Base-by-base conservation (phyloP, 441 rosid species). In the Arabidopsis hybrid region DNA sequence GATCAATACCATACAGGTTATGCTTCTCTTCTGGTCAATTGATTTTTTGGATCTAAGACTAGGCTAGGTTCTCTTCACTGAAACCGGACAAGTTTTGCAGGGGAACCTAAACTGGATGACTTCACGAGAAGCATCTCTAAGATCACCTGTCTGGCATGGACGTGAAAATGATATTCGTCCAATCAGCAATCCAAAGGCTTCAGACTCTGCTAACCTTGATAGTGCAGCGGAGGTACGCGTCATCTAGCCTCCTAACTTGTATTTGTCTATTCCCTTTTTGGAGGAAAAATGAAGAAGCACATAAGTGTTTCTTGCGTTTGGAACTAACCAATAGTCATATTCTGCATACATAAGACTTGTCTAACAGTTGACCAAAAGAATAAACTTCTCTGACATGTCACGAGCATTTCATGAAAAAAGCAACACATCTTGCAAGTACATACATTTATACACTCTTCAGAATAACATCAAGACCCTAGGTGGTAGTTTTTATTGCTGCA, bases 101-200 rank as follows among this genome's bases (percentile, higher is more conserved):
- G 99, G 99, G 52, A 96, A 96, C 85, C 84, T 96, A 84, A 96
- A 96, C 82, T 96, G 99, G 99, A 96, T 96, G 99, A 97, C 88
- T 83, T 96, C 99, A 71, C 88, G 99, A 78, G 98, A 96, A 85
- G 73, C 89, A 76, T 86, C 95, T 59, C 76, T 96, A 76, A 90
- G 85, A 79, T 93, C 99, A 67, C 89, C 97, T 79, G 98, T 96
- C 65, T 96, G 99, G 99, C 86, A 67, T 77, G 98, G 95, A 52
- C 94, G 98, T 74, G 99, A 96, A 83, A 90, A 86, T 87, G 99
- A 96, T 83, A 90, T 96, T 78, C 88, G 98, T 78, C 99, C 99
- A 77, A 91, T 77, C 74, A 97, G 98, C 59, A 93, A 91, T 83
- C 85, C 93, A 55, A 96, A 87, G 88, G 99, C 97, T 29, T 96